Evolutionary conservation across 345 rosid species (phyloP), one percentile per base, ranked within the genome.

Genomic region (Gossypium anomalum): DNA sequence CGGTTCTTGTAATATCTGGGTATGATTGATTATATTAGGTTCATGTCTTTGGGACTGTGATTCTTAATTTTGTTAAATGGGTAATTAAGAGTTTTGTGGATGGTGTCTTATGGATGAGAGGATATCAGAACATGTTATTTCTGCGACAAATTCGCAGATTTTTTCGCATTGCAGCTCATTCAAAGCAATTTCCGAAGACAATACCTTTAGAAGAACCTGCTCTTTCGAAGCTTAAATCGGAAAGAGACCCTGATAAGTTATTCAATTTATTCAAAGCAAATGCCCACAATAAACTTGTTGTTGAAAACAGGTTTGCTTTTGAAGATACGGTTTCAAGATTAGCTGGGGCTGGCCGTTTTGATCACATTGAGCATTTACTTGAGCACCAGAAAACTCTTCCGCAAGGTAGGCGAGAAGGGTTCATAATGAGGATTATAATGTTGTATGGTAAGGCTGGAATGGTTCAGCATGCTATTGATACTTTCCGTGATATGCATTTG

Each of bases 341-440:
- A 76, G 90, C 90, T n/a, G 93, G 92, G 11, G 92, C 93, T 25
- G 74, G 82, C 22, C 79, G 93, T 53, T 78, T 89, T 77, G 97
- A 89, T 85, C 87, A 77, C 83, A 86, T 92, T 1, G 92, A 89
- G 80, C 79, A 86, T 55, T 79, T 92, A 69, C 96, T 92, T 76
- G 97, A 92, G 87, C 93, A 92, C 23, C 97, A 92, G 65, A 92
- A 90, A 89, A 77, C 83, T 53, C 91, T 92, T 78, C 86, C 84
- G 0, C 97, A 92, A 75, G 93, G 97, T 51, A 85, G 92, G 68
- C 96, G 97, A 1, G 93, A 92, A 78, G 97, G 96, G 14, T 90
- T 90, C 75, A 77, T 90, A 17, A 86, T 90, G 76, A 89, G 96
- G 83, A 90, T 92, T 72, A 92, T 92, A 22, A 89, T 86, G 86